These are phyloP conservation scores for Tubosaeta brunneosetosa DNA, from an alignment of 768 basidiomycete species.

Conservation along the genomic window DNA sequence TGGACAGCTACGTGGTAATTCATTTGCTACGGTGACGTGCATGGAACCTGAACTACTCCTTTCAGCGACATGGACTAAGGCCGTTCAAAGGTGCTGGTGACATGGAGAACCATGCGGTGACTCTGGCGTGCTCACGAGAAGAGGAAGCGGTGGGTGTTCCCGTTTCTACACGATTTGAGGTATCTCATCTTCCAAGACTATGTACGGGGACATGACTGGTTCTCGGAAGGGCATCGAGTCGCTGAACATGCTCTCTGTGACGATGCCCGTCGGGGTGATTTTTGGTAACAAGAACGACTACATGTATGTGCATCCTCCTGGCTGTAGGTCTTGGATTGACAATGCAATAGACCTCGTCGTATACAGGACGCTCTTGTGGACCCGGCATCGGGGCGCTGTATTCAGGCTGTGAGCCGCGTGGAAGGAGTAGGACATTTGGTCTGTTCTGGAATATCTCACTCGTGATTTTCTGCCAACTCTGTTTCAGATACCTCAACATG, in stretches of 20 bases:
- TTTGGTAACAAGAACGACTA: slow-evolving; percentile 50
- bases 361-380: slow-evolving; percentile 32
- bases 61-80: slow-evolving; percentile 45
- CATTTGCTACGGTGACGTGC: neutral
- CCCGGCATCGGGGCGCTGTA: slow-evolving; percentile 17
- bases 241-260: slow-evolving; percentile 37
- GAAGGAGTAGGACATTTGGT: slow-evolving; percentile 32
- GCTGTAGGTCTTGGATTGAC: neutral
- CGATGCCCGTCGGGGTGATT: slow-evolving; percentile 48
- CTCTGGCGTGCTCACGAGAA: slow-evolving; percentile 41
- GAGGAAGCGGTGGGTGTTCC: slow-evolving; percentile 50
- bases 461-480: neutral
- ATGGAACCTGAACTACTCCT: neutral
- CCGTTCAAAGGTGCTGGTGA: slow-evolving; percentile 30
- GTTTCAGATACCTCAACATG: slow-evolving; percentile 25
- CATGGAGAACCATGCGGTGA: slow-evolving; percentile 35
- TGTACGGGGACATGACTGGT: slow-evolving; percentile 59
- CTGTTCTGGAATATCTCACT: neutral
- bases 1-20: slow-evolving; percentile 50
- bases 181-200: slow-evolving; percentile 23
- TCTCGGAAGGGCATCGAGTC: slow-evolving; percentile 48
- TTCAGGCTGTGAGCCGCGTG: slow-evolving; percentile 23
- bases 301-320: slow-evolving; percentile 36
- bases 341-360: slow-evolving; percentile 23
- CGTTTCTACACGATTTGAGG: neutral